phyloP scores from a whole-genome alignment of 129 eudicot species.

The Flaveria ramosissima region DNA sequence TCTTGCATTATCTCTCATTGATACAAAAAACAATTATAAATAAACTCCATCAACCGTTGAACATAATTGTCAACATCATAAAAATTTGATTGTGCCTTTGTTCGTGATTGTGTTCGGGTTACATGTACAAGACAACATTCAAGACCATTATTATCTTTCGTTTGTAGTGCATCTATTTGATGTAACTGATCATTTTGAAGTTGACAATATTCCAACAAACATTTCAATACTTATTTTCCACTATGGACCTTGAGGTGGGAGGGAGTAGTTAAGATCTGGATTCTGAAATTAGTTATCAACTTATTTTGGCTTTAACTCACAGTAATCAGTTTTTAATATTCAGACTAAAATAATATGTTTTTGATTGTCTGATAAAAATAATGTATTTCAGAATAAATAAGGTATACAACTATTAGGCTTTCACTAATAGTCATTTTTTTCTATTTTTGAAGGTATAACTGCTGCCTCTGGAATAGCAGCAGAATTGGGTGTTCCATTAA shows the following conservation, averaged over 20 bases:
- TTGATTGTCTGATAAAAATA: not conserved
- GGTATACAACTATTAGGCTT: not conserved
- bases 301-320: not conserved
- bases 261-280: too few species aligned
- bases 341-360: not conserved
- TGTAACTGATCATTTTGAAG: constrained; percentile 27
- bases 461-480: constrained; percentile 99
- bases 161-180: constrained; percentile 81
- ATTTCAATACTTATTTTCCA: too few species aligned
- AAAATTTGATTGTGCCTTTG: constrained; percentile 59
- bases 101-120: too few species aligned
- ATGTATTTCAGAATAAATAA: not conserved
- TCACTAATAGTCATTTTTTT: constrained; percentile 11
- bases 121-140: too few species aligned
- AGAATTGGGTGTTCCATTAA: constrained; percentile 89
- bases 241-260: too few species aligned
- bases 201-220: too few species aligned
- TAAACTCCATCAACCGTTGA: not conserved
- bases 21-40: too few species aligned
- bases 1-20: not conserved
- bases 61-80: constrained; percentile 38
- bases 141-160: constrained; percentile 50
- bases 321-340: not conserved
- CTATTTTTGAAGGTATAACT: constrained; percentile 68
- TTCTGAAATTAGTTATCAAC: too few species aligned